phyloP scores from a whole-genome alignment of 2,329 filamentous ascomycete genomes.

The Sclerotinia glacialis region DNA sequence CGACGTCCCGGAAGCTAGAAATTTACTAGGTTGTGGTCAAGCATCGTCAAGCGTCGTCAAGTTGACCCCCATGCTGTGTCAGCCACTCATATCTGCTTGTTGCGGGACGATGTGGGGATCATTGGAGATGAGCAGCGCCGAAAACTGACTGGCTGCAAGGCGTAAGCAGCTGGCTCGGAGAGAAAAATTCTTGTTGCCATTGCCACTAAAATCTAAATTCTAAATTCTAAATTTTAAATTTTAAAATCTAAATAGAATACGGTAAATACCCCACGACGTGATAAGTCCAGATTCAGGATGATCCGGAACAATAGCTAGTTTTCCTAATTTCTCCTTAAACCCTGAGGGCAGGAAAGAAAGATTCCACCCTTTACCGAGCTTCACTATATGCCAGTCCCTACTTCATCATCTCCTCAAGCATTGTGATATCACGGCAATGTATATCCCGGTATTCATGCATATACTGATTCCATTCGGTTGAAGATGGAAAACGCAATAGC shows the following conservation, averaged over 20 bases:
- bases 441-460: not conserved
- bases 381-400: not conserved
- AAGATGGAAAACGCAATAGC: not conserved
- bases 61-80: not conserved
- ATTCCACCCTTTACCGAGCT: constrained; percentile 2
- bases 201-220: constrained; percentile 2
- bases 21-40: not conserved
- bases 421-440: not conserved
- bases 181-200: constrained; percentile 13
- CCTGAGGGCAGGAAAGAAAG: not conserved
- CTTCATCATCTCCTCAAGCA: not conserved
- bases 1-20: not conserved
- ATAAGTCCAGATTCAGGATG: constrained; percentile 1
- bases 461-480: not conserved
- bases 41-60: not conserved
- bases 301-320: not conserved
- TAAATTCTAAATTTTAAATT: too few species aligned
- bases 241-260: too few species aligned
- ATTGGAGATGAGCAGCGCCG: constrained; percentile 1
- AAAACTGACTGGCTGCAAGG: constrained; percentile 4
- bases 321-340: not conserved
- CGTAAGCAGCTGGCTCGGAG: not conserved
- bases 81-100: not conserved
- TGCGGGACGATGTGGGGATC: constrained; percentile 1
- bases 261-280: constrained; percentile 4